Evolutionary conservation across 768 basidiomycete species (phyloP).

Genomic region (Russula compacta): DNA sequence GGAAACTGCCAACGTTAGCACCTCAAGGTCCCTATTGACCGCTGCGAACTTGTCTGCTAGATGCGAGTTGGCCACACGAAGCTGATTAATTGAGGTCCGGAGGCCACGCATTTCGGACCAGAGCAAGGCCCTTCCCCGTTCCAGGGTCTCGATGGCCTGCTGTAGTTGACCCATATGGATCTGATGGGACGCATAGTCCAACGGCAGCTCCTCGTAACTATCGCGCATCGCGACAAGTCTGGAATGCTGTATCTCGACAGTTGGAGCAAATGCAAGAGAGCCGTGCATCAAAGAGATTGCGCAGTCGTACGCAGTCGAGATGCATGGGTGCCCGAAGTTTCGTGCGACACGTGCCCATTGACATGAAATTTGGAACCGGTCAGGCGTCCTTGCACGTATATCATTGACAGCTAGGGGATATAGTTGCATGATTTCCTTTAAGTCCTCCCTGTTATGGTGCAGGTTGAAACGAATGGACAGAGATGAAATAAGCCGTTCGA

Average conservation of each 20-base stretch:
- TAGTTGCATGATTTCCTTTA: neutral
- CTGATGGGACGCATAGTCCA: neutral
- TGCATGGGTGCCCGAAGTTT: neutral
- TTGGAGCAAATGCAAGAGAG: neutral
- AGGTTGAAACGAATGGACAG: neutral
- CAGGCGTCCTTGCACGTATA: neutral
- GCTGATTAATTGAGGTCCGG: neutral
- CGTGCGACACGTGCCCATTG: neutral
- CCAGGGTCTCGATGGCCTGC: neutral
- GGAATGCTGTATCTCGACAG: neutral
- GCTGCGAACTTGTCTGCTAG: neutral
- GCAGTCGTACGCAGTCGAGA: neutral
- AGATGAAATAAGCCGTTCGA: neutral
- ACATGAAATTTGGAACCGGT: neutral
- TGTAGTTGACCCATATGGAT: neutral
- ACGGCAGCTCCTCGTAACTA: neutral
- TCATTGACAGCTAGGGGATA: neutral
- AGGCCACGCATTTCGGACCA: slow-evolving; percentile 1
- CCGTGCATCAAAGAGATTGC: neutral
- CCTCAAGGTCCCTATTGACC: neutral
- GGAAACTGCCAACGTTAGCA: neutral
- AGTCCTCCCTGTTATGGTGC: neutral
- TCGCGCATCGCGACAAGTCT: neutral
- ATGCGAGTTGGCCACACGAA: neutral
- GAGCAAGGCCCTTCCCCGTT: neutral